Base-by-base conservation (phyloP, 1,284 basidiomycete genomes). In the Ceraceosorus bombacis region DNA sequence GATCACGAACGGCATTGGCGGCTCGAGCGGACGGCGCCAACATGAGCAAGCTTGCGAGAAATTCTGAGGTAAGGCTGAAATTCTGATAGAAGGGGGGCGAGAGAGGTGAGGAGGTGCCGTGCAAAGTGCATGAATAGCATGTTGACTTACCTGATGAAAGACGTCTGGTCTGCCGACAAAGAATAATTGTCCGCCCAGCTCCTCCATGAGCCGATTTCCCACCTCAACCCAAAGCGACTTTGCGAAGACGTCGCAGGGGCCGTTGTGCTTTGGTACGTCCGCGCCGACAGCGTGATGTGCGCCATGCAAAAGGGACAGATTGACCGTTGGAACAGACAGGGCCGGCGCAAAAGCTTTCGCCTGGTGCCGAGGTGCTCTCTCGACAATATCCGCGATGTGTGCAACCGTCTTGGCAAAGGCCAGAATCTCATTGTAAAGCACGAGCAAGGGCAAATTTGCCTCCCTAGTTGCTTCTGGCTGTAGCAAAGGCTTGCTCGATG, bases 161-260 rank as follows among this genome's bases (percentile, higher is more conserved):
- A 92, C 88, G 61, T 88, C 85, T 5, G 94, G 89, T 58, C 88
- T 84, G 3, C 95, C 94, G 5, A 88, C 89, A 40, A 93, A 87
- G 75, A 97, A 98, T 3, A 98, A 85, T 5, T 85, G 79, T 41
- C 79, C 80, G 0, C 91, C 92, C 43, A 96, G 80, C 71, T 92
- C 88, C 65, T 88, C 85, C 81, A 90, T 86, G 56, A 97, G 84
- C 0, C 86, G 83, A 38, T 82, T 81, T 4, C 86, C 86, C 41
- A 95, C 79, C 75, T 91, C 89, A 17, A 86, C 86, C 89, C 91
- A 95, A 9, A 96, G 80, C 2, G 93, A 88, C 68, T 89, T 87
- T 0, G 74, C 66, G 46, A 71, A 73, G 15, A 70, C 54, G 56
- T 75, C 70, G 50, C 69, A 70, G 17, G 13, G 36, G 41, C 39